Percentiles rank a stretch among this genome's conserved stretches.
Evolutionary conservation across 192 early-diverging fungal genomes (phyloP).

Genomic region (Coemansia sp.): DNA sequence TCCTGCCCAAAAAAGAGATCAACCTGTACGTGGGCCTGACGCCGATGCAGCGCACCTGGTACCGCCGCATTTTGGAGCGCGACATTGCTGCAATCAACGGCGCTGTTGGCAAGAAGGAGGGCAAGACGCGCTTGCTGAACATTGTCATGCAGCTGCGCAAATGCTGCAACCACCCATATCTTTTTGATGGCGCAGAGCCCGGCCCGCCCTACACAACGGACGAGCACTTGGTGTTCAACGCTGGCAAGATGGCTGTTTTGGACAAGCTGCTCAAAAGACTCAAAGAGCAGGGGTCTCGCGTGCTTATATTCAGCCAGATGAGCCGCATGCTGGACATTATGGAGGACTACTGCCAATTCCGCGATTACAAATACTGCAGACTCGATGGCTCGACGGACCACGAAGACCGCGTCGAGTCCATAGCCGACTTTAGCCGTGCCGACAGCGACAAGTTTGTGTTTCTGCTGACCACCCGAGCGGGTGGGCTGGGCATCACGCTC

Average conservation of each 20-base stretch:
- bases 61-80: constrained; percentile 91
- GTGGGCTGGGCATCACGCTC: constrained; percentile 96
- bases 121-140: constrained; percentile 89
- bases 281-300: constrained; percentile 88
- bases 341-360: constrained; percentile 95
- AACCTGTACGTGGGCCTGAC: constrained; percentile 92
- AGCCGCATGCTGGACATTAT: constrained; percentile 96
- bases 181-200: constrained; percentile 89
- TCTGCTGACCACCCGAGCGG: constrained; percentile 92
- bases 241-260: constrained; percentile 90
- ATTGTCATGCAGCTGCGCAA: constrained; percentile 95
- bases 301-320: constrained; percentile 98
- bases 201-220: constrained; percentile 96
- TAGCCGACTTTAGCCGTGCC: constrained; percentile 91
- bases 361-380: constrained; percentile 88
- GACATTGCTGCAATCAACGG: constrained; percentile 98
- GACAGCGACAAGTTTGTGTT: constrained; percentile 94
- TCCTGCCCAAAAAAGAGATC: constrained; percentile 90
- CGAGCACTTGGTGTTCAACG: constrained; percentile 90
- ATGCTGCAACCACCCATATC: constrained; percentile 89
- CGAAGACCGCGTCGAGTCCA: constrained; percentile 86
- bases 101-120: constrained; percentile 69
- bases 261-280: constrained; percentile 81
- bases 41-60: constrained; percentile 95
- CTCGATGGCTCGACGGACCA: constrained; percentile 96